Base-by-base conservation (phyloP, 345 rosid genomes). In the Eucalyptus regnans region DNA sequence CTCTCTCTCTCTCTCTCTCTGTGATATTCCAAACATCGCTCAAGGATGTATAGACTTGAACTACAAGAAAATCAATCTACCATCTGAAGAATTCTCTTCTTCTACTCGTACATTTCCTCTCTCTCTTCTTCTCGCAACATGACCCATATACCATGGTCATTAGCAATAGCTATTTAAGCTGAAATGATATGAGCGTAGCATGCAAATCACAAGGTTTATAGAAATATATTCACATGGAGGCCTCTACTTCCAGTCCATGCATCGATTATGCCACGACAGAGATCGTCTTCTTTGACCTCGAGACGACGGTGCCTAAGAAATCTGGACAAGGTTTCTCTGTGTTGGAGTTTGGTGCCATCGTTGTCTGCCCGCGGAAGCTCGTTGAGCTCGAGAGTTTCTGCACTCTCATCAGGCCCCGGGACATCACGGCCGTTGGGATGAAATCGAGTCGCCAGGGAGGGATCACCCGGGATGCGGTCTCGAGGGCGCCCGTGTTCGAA, bases 261-360 rank as follows among this genome's bases (percentile, higher is more conserved):
- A 60, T 54, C 51, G 86, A 79, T 22, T 87, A 62, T 83, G 86
- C 88, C 8, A 27, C 50, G 1, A 48, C 90, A 9, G 96, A 95
- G 90, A 95, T 96, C 5, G 97, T 95, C 62, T 97, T 97, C 88
- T 96, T 97, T 33, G 98, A 97, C 95, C 76, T 97, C 37, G 98
- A 97, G 91, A 97, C 99, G 16, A 97, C 93, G 8, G 97, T 97
- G 2, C 99, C 99, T 22, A 95, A 90, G 79, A 91, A 90, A 90
- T 14, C 90, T 3, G 96, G 97, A 27, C 95, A 94, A 52, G 88
- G 95, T 52, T 97, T 96, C 90, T 87, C 91, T 87, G 94, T 97
- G 23, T 91, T 97, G 90, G 99, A 97, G 91, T 97, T 97, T 6
- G 99, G 99, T 7, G 98, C 99, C 79, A 94, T 97, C 22, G 90